These are phyloP conservation scores for Agastache rugosa DNA, from an alignment of 257 asterid genomes.

Conservation along the genomic window DNA sequence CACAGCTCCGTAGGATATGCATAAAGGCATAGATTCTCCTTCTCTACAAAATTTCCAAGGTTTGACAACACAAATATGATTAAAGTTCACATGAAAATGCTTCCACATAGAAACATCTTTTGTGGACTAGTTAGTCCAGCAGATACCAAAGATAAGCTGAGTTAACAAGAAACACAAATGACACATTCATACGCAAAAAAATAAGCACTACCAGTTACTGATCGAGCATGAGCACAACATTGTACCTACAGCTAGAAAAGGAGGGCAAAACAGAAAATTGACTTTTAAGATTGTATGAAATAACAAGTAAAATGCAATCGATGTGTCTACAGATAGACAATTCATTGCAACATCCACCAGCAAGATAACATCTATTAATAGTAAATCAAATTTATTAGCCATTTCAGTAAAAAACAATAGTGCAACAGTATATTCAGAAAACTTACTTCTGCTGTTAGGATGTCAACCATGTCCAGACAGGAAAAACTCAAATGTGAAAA, in stretches of 20 bases:
- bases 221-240: slow-evolving; percentile 12
- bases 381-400: slow-evolving; percentile 14
- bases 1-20: slow-evolving; percentile 75
- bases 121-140: slow-evolving; percentile 6
- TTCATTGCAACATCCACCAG: slow-evolving; percentile 16
- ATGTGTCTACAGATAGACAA: slow-evolving; percentile 3
- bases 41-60: slow-evolving; percentile 52
- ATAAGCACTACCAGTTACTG: background rate
- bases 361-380: background rate
- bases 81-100: slow-evolving; percentile 16
- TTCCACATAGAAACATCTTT: slow-evolving; percentile 11
- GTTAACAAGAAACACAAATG: slow-evolving; percentile 11
- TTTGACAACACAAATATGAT: slow-evolving; percentile 24
- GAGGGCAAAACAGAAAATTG: background rate
- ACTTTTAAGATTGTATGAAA: slow-evolving; percentile 10
- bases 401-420: slow-evolving; percentile 11
- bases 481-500: background rate
- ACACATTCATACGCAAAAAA: background rate
- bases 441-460: slow-evolving; percentile 1
- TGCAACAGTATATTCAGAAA: background rate
- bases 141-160: background rate
- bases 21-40: slow-evolving; percentile 79
- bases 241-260: slow-evolving; percentile 23
- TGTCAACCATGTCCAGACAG: background rate
- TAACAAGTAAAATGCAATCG: background rate